Percentiles rank a stretch among this genome's conserved stretches.
phyloP scores from a whole-genome alignment of 768 basidiomycete species.

The Hygrophoropsis aurantiaca region DNA sequence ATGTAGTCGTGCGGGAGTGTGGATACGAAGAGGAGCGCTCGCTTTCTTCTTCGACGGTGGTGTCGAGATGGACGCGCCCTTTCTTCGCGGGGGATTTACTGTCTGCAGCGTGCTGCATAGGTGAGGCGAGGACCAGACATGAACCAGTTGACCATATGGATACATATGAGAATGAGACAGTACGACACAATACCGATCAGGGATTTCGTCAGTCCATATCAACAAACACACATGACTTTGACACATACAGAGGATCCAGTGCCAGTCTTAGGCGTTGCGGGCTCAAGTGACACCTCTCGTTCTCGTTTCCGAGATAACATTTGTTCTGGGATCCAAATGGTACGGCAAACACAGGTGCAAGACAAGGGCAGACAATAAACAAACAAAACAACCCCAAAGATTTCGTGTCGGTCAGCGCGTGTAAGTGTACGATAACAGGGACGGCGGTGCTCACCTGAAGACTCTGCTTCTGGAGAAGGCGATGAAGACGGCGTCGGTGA shows the following conservation, averaged over 20 bases:
- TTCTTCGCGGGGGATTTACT: conserved; percentile 73
- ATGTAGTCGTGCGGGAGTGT: conserved; percentile 27
- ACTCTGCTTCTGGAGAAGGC: conserved; percentile 46
- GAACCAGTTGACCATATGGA: neutral
- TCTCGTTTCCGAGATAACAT: conserved; percentile 70
- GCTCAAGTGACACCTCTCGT: conserved; percentile 76
- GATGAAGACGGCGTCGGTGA: conserved; percentile 28
- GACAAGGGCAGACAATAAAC: no score
- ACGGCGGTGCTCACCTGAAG: conserved; percentile 45
- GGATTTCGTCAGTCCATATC: conserved; percentile 23
- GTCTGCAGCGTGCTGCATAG: conserved; percentile 34
- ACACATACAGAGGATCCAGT: conserved; percentile 32
- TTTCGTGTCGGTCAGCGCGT: no score
- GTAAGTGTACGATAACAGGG: no score
- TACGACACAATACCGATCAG: neutral
- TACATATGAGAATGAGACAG: conserved; percentile 5
- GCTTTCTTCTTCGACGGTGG: conserved; percentile 61
- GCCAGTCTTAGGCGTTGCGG: conserved; percentile 47
- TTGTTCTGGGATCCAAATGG: conserved; percentile 33
- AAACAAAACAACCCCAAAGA: no score
- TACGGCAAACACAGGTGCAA: no score
- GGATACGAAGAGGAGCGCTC: conserved; percentile 44
- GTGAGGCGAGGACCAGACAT: conserved; percentile 2
- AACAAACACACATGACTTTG: conserved; percentile 15
- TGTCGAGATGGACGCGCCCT: conserved; percentile 62